Base-by-base conservation (phyloP, 345 rosid genomes). In the Draba incana region DNA sequence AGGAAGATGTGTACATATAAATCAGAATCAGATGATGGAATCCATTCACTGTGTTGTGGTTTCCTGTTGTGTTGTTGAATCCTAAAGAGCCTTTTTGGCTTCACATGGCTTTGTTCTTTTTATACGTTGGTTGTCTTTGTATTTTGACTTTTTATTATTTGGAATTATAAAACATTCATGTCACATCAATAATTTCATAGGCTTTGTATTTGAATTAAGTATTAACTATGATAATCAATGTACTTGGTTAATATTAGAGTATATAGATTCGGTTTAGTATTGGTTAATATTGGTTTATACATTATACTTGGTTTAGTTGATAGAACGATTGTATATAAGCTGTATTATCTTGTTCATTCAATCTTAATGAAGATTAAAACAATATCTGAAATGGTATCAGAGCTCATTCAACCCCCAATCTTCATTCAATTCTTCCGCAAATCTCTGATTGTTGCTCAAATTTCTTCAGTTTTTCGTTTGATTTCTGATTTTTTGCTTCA, bases 1-100 rank as follows among this genome's bases (percentile, higher is more conserved):
- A 43, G 14, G 60, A 65, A 60, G 47, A 16, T 41, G 70, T 75
- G 68, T 63, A 62, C 44, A 75, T 62, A 75, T 55, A 47, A 66
- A 51, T 37, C 54, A 64, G 39, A 35, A 10, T 70, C 70, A 55
- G 58, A 57, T 54, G 46, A 64, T 65, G 49, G 51, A 66, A 50
- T 59, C 72, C 60, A 67, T 60, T 66, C 50, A 60, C 45, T 67
- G 44, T 74, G 54, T 50, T 71, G 69, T 71, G 63, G 62, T 62
- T 53, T 70, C 39, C 25, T 71, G 48, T 30, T 44, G 50, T 66
- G 73, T 37, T 61, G 73, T 61, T 74, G 52, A 68, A 59, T 54
- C 49, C 49, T 3, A 27, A 20, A 20, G 16, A 39, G 38, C 62
- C 30, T 10, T 38, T 25, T 43, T 61, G 54, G 37, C 43, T 64